Base-by-base conservation (phyloP, 305 asterid genomes). In the Fraxinus angustifolia region DNA sequence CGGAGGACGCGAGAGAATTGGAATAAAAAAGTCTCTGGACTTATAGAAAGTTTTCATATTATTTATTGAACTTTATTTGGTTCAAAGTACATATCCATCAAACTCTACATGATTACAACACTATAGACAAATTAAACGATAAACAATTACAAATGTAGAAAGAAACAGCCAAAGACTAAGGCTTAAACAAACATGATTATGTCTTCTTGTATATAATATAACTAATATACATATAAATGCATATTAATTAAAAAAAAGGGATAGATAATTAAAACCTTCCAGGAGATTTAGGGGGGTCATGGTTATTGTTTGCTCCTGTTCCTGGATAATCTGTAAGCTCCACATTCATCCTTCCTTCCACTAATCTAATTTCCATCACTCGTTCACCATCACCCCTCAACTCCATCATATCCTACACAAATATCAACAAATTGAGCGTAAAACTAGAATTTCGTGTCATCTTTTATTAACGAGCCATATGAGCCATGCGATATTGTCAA, bases 281-380 rank as follows among this genome's bases (percentile, higher is more conserved):
- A 17, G 90, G 91, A 12, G 89, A 56, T 16, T 8, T 45, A 26
- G 93, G 93, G 60, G 93, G 93, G 60, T 88, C 88, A 76, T 88
- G 91, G 81, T 81, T 73, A 17, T 11, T 36, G 82, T 90, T 90
- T 38, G 93, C 90, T 80, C 93, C 93, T 6, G 93, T 79, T 14
- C 88, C 91, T 76, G 89, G 82, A 85, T 90, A 90, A 79, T 90
- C 93, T 53, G 82, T 30, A 48, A 90, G 71, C 75, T 87, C 86
- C n/a, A 90, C 71, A 28, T 40, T 45, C 87, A 83, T 86, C 78
- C 90, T 86, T 75, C 90, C 34, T 83, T 80, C 87, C 76, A 75
- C 21, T 6, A 80, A 0, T 4, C 62, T 62, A 6, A 62, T 73
- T 53, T 53, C 85, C 31, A 71, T 14, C 19, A 26, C 35, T 3